phyloP scores from a whole-genome alignment of 371 early-diverging fungal species.

The Hamiltosporidium tvaerminnensis region DNA sequence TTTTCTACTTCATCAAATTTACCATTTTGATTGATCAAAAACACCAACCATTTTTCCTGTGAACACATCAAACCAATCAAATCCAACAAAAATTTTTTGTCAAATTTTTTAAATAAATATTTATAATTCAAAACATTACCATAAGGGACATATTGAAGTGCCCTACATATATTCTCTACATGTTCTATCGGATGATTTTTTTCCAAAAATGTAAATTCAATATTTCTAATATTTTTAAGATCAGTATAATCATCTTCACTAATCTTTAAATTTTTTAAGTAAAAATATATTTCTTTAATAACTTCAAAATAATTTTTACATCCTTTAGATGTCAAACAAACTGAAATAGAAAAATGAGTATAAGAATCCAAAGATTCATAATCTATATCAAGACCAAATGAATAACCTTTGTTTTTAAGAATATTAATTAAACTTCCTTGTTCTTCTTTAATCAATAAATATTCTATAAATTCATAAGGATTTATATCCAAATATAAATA shows the following conservation, averaged over 20 bases:
- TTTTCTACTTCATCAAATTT: too few species aligned
- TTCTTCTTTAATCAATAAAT: neutral
- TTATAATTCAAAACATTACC: neutral
- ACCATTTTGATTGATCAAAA: too few species aligned
- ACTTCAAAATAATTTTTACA: neutral
- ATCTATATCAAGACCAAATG: neutral
- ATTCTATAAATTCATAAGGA: neutral
- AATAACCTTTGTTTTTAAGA: neutral
- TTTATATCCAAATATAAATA: neutral
- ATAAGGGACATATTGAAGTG: neutral
- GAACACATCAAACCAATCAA: conserved; percentile 2
- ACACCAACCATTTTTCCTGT: too few species aligned
- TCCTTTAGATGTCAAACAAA: neutral
- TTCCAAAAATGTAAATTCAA: neutral
- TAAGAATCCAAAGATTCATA: neutral
- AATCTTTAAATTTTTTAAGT: neutral
- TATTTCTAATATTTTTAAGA: neutral
- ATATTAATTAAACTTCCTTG: neutral
- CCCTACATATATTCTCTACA: neutral
- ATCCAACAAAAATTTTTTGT: neutral
- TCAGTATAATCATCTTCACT: neutral
- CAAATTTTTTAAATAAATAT: neutral
- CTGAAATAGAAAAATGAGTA: neutral
- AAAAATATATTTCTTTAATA: neutral
- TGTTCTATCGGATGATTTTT: neutral